phyloP scores from a whole-genome alignment of 2,329 filamentous ascomycete species.

The Teratosphaeria viscida region DNA sequence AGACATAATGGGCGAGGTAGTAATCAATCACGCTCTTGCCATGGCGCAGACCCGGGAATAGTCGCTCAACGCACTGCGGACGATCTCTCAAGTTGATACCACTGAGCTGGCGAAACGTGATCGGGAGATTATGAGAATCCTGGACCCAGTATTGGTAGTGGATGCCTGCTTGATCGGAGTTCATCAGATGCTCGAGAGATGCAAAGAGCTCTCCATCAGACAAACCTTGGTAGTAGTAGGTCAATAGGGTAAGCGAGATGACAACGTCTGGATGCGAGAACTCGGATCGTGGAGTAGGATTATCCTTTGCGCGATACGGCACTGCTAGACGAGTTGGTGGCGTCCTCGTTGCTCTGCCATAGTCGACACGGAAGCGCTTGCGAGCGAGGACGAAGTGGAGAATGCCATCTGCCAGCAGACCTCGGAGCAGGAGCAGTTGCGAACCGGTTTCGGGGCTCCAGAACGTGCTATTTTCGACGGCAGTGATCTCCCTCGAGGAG shows the following conservation, averaged over 20 bases:
- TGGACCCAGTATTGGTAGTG: slow-evolving; percentile 18
- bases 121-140: slow-evolving; percentile 7
- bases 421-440: slow-evolving; percentile 48
- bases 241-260: slow-evolving; percentile 54
- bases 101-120: slow-evolving; percentile 11
- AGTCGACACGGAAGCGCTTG: slow-evolving; percentile 59
- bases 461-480: slow-evolving; percentile 9
- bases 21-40: slow-evolving; percentile 50
- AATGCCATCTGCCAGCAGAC: slow-evolving; percentile 51
- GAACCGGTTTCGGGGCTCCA: slow-evolving; percentile 14
- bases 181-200: slow-evolving; percentile 12
- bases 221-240: slow-evolving; percentile 57
- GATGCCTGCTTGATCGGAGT: slow-evolving; percentile 13
- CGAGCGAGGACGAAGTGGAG: slow-evolving; percentile 48
- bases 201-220: slow-evolving; percentile 35
- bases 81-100: slow-evolving; percentile 19
- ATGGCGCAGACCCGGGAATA: slow-evolving; percentile 38
- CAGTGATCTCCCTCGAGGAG: slow-evolving; percentile 1
- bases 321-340: slow-evolving; percentile 48
- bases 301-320: slow-evolving; percentile 56
- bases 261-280: slow-evolving; percentile 59
- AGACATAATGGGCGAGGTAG: slow-evolving; percentile 56
- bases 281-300: slow-evolving; percentile 51
- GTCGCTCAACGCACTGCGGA: slow-evolving; percentile 6
- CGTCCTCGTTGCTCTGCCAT: slow-evolving; percentile 35